These are phyloP conservation scores for Ophiocordyceps unilateralis DNA, from an alignment of 2,329 filamentous ascomycete species.

Conservation along the genomic window DNA sequence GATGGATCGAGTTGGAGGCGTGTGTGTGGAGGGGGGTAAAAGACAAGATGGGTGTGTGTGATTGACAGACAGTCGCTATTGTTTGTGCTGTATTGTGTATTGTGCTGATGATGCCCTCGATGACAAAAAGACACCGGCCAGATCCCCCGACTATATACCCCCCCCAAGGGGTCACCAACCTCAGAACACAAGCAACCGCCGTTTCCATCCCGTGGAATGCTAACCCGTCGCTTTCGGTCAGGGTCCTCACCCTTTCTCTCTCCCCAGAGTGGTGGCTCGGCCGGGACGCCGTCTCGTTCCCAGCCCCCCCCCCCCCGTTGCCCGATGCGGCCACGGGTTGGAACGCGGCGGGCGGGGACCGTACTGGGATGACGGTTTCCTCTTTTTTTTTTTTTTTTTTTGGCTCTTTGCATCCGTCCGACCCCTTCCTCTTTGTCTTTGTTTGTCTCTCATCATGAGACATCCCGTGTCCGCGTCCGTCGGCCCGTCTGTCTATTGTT, in stretches of 20 bases:
- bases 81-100: too few species aligned
- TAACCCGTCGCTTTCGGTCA: background rate
- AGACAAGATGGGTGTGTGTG: too few species aligned
- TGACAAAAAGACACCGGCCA: background rate
- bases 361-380: background rate
- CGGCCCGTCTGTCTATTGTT: too few species aligned
- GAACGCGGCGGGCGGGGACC: background rate
- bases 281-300: background rate
- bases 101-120: too few species aligned
- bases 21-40: too few species aligned
- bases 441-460: too few species aligned
- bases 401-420: background rate
- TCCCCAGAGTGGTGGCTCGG: too few species aligned
- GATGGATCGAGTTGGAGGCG: too few species aligned
- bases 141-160: too few species aligned
- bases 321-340: background rate
- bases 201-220: background rate
- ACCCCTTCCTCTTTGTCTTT: background rate
- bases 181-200: background rate
- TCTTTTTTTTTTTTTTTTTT: background rate
- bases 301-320: background rate
- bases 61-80: too few species aligned
- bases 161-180: background rate
- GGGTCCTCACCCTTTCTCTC: background rate
- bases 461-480: too few species aligned